phyloP scores from a whole-genome alignment of 192 early-diverging fungal species.

The Pecoramyces ruminantium region DNA sequence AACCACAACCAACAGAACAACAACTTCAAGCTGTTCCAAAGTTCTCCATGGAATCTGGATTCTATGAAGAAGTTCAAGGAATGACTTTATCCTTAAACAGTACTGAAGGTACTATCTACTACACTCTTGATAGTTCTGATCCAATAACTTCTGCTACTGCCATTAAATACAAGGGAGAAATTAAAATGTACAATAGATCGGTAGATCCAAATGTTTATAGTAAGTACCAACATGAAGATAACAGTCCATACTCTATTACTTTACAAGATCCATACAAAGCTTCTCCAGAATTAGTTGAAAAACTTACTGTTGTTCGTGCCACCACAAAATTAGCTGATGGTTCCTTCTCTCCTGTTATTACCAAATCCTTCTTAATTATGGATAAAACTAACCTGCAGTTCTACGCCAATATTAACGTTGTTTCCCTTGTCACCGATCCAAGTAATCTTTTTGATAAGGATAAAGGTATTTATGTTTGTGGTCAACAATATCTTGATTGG shows the following conservation, averaged over 20 bases:
- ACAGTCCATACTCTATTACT: background rate
- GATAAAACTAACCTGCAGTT: background rate
- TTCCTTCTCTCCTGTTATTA: background rate
- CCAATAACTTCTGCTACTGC: background rate
- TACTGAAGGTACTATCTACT: background rate
- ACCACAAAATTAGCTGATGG: background rate
- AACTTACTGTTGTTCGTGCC: background rate
- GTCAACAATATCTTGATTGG: background rate
- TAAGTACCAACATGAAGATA: background rate
- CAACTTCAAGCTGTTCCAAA: background rate
- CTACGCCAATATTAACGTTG: background rate
- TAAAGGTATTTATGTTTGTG: background rate
- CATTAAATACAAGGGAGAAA: background rate
- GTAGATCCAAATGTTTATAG: background rate
- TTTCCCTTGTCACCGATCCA: background rate
- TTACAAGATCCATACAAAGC: background rate
- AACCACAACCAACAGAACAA: background rate
- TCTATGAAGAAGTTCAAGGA: background rate
- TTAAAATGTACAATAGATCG: background rate
- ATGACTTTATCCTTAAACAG: background rate
- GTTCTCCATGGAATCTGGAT: background rate
- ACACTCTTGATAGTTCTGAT: background rate
- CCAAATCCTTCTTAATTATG: background rate
- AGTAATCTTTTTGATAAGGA: background rate
- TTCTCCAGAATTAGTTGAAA: background rate